Evolutionary conservation across 2,329 filamentous ascomycete species (phyloP).

Genomic region (Pseudocercospora musae): DNA sequence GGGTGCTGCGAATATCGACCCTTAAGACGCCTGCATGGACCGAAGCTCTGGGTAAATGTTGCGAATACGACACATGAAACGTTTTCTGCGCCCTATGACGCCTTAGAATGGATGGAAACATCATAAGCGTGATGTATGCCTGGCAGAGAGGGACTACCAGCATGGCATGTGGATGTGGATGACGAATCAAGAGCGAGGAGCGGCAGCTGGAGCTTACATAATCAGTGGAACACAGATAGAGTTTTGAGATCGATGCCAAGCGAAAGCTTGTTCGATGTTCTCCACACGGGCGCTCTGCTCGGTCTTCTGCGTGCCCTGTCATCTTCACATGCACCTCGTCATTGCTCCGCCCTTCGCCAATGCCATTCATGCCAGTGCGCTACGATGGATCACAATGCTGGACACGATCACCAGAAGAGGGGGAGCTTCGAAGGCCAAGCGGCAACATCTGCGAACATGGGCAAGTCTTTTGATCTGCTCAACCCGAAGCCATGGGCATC

Average conservation of each 20-base stretch:
- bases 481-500: slow-evolving; percentile 16
- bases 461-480: slow-evolving; percentile 14
- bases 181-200: neutral
- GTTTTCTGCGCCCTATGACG: too few relatives aligned
- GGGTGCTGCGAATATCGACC: slow-evolving; percentile 12
- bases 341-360: neutral
- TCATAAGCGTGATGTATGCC: too few relatives aligned
- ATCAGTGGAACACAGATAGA: too few relatives aligned
- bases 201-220: neutral
- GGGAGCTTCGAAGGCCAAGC: neutral
- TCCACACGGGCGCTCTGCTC: neutral
- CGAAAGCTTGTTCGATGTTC: neutral
- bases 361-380: neutral
- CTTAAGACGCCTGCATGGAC: slow-evolving; percentile 19
- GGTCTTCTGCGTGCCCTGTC: neutral
- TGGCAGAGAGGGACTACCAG: too few relatives aligned
- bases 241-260: neutral
- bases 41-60: slow-evolving; percentile 28
- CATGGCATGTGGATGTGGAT: neutral
- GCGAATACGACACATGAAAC: slow-evolving; percentile 23
- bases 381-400: neutral
- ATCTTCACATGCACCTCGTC: neutral
- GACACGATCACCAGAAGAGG: neutral
- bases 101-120: too few relatives aligned
- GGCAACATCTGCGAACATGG: neutral